These are phyloP conservation scores for Trypanosoma rangeli DNA, from an alignment of 208 protist species.

Conservation along the genomic window DNA sequence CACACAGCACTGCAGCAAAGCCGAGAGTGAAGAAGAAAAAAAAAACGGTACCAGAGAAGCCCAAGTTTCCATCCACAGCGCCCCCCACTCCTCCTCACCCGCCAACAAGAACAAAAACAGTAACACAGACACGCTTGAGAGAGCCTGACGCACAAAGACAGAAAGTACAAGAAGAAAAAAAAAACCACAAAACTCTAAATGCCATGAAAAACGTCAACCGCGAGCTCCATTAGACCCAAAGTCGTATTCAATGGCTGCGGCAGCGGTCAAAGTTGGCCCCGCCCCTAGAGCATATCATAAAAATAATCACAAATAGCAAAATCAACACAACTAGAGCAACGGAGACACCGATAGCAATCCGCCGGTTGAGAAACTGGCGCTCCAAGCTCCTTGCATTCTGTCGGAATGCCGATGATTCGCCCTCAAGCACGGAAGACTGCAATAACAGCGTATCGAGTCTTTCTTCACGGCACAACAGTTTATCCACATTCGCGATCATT, in stretches of 20 bases:
- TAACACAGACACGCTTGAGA: background rate
- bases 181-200: background rate
- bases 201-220: background rate
- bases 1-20: background rate
- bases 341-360: conserved; percentile 22
- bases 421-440: conserved; percentile 31
- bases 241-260: background rate
- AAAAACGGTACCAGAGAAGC: background rate
- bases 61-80: background rate
- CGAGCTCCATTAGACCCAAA: background rate
- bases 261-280: conserved; percentile 26
- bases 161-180: background rate
- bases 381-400: conserved; percentile 21
- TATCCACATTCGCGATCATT: conserved; percentile 45
- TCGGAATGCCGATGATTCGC: conserved; percentile 23
- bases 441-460: conserved; percentile 35
- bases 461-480: conserved; percentile 36
- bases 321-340: conserved; percentile 26
- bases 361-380: conserved; percentile 8
- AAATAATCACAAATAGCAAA: conserved; percentile 21
- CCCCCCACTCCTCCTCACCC: background rate
- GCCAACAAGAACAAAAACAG: background rate
- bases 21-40: background rate
- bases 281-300: conserved; percentile 18
- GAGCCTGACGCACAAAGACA: background rate